Evolutionary conservation across 441 rosid genomes (phyloP).

Genomic region (Brassica balearica): DNA sequence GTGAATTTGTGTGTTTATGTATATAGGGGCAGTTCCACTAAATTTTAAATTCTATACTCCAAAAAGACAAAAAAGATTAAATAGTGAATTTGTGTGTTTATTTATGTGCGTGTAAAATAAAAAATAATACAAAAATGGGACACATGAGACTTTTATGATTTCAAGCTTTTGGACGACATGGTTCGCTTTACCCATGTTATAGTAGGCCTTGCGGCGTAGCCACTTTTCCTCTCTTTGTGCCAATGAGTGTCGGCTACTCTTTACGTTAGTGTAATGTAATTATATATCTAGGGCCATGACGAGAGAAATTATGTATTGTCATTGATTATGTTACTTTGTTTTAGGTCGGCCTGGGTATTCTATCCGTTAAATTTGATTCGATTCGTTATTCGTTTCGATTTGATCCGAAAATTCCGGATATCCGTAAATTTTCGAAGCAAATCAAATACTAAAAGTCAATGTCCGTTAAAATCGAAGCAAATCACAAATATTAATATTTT

Average conservation of each 20-base stretch:
- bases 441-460: too few species aligned
- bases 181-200: constrained; percentile 26
- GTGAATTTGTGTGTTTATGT: too few species aligned
- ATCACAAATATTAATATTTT: too few species aligned
- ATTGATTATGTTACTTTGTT: not conserved
- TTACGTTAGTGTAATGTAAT: not conserved
- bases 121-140: not conserved
- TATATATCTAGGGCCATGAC: not conserved
- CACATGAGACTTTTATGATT: constrained; percentile 6
- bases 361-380: too few species aligned
- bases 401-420: too few species aligned
- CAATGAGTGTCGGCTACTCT: constrained; percentile 16
- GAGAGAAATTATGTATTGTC: not conserved
- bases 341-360: too few species aligned
- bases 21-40: too few species aligned
- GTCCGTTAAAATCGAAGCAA: too few species aligned
- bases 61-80: not conserved
- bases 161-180: constrained; percentile 28
- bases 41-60: not conserved
- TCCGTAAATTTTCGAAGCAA: too few species aligned
- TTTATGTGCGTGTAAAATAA: not conserved
- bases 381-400: too few species aligned
- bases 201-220: not conserved
- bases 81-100: too few species aligned
- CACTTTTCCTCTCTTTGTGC: not conserved